These are phyloP conservation scores for Allantophomopsis cytisporea DNA, from an alignment of 2,329 filamentous ascomycete genomes.

Conservation along the genomic window DNA sequence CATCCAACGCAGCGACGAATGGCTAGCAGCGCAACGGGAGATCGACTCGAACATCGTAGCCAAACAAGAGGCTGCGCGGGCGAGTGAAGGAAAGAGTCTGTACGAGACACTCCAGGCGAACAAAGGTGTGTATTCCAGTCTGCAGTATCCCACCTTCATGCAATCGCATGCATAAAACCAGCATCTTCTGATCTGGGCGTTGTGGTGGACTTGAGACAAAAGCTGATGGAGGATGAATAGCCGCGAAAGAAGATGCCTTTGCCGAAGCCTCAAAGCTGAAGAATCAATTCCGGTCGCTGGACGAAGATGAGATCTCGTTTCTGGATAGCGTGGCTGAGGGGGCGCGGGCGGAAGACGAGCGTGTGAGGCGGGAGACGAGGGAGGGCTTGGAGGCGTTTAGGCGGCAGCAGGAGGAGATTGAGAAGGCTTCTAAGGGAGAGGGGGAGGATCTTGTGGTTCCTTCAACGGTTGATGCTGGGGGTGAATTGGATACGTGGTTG, in stretches of 20 bases:
- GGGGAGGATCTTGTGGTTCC: constrained; percentile 7
- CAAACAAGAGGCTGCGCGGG: constrained; percentile 23
- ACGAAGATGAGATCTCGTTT: constrained; percentile 70
- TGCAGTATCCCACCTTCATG: neutral
- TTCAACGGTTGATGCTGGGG: constrained; percentile 6
- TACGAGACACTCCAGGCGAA: constrained; percentile 71
- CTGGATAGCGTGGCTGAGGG: constrained; percentile 43
- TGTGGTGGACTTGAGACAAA: too few species aligned
- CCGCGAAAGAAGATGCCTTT: constrained; percentile 70
- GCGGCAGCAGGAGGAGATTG: constrained; percentile 27
- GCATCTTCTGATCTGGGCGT: too few species aligned
- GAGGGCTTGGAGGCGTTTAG: constrained; percentile 42
- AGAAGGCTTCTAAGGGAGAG: constrained; percentile 12
- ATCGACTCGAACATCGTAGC: constrained; percentile 18
- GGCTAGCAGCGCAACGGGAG: constrained; percentile 20
- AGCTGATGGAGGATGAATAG: constrained; percentile 22
- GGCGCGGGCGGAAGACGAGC: constrained; percentile 38
- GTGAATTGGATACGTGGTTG: constrained; percentile 20
- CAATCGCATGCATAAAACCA: too few species aligned
- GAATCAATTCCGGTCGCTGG: constrained; percentile 66
- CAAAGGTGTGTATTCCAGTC: constrained; percentile 40
- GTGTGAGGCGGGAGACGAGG: constrained; percentile 38
- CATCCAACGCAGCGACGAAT: constrained; percentile 21
- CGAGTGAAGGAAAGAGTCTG: constrained; percentile 38
- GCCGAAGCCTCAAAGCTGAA: constrained; percentile 59